These are phyloP conservation scores for Cryptococcus sp. DNA, from an alignment of 1,284 basidiomycete genomes.

Conservation along the genomic window DNA sequence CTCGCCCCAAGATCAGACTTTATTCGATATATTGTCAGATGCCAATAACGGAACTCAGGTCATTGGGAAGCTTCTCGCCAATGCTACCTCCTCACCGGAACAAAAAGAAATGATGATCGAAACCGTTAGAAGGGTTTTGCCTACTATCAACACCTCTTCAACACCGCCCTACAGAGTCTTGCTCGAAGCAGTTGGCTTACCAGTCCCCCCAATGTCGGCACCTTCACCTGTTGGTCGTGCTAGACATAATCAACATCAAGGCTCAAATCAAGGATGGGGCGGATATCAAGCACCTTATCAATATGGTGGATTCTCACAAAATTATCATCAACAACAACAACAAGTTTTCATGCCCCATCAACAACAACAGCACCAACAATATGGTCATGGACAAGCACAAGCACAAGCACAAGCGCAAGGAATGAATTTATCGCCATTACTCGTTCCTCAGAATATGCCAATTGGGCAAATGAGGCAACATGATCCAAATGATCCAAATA, in stretches of 20 bases:
- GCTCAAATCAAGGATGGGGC: background rate
- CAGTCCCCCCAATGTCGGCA: slow-evolving; percentile 56
- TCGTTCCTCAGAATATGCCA: slow-evolving; percentile 41
- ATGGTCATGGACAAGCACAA: background rate
- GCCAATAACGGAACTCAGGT: slow-evolving; percentile 94
- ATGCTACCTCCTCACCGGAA: slow-evolving; percentile 68
- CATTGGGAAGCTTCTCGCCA: slow-evolving; percentile 86
- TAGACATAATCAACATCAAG: background rate
- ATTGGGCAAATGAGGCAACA: slow-evolving; percentile 34
- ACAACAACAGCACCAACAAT: slow-evolving; percentile 9
- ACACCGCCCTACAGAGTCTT: slow-evolving; percentile 89
- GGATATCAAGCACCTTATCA: slow-evolving; percentile 4
- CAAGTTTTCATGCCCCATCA: slow-evolving; percentile 5
- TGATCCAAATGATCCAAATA: background rate
- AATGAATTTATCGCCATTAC: slow-evolving; percentile 28
- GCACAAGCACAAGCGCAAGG: background rate
- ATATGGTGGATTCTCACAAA: slow-evolving; percentile 1
- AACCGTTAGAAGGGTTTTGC: slow-evolving; percentile 80
- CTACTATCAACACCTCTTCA: slow-evolving; percentile 79
- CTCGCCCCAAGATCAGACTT: slow-evolving; percentile 76
- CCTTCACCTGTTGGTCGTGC: background rate
- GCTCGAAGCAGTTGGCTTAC: slow-evolving; percentile 88
- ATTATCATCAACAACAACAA: slow-evolving; percentile 1
- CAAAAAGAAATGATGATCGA: slow-evolving; percentile 70
- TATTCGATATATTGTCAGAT: slow-evolving; percentile 89